Conservation (phyloP, 2,329 filamentous ascomycete genomes). For the Phialophora chinensis region DNA sequence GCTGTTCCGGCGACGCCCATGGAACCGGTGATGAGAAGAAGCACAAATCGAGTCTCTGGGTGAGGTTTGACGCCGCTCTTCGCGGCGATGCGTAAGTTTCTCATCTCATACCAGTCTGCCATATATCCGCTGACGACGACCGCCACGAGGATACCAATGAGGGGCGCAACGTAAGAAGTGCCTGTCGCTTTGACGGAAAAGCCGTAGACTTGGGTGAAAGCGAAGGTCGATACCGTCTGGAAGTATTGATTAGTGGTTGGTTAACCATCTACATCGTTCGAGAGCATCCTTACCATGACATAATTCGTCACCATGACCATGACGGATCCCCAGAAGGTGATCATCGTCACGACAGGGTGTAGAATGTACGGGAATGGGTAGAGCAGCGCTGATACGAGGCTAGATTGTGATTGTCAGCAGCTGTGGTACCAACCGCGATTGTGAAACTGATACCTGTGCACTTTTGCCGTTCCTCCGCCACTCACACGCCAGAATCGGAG, state of each 20-base stretch:
- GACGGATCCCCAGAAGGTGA: conserved; percentile 2
- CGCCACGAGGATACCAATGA: not conserved
- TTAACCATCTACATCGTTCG: not conserved
- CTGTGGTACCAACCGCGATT: not conserved
- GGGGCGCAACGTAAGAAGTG: not conserved
- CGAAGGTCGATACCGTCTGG: conserved; percentile 9
- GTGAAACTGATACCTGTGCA: conserved; percentile 6
- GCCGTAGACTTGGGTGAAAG: conserved; percentile 1
- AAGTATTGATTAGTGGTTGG: not conserved
- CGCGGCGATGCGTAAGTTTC: not conserved
- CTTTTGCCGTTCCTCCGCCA: conserved; percentile 18
- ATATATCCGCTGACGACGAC: conserved; percentile 9
- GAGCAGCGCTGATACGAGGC: conserved; percentile 13
- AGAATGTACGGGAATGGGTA: conserved; percentile 16
- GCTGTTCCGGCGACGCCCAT: conserved; percentile 7
- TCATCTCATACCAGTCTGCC: conserved; percentile 1
- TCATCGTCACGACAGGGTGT: conserved; percentile 11
- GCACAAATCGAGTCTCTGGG: conserved; percentile 3
- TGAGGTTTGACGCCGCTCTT: not conserved
- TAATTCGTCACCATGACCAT: conserved; percentile 6
- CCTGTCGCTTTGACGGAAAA: conserved; percentile 4
- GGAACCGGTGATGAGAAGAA: not conserved
- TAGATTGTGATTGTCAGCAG: not conserved
- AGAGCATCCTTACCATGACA: conserved; percentile 10
- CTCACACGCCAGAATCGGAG: conserved; percentile 19